Evolutionary conservation across 2,329 filamentous ascomycete species (phyloP).

Genomic region (Colletotrichum sojae): DNA sequence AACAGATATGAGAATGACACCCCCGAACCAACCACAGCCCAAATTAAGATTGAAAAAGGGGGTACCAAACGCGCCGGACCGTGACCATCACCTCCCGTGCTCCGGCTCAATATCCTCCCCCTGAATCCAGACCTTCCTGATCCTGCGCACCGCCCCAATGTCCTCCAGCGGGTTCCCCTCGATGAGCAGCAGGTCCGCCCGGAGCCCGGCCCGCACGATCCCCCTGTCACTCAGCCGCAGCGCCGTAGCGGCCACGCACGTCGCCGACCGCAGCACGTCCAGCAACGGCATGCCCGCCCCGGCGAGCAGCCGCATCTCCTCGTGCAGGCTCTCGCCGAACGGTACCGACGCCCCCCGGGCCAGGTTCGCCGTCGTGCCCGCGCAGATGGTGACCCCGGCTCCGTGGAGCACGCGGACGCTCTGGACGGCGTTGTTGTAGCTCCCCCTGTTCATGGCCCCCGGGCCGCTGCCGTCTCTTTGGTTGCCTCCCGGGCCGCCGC

Average conservation of each 20-base stretch:
- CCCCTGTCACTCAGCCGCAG: constrained; percentile 48
- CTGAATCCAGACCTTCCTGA: constrained; percentile 47
- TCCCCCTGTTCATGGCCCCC: constrained; percentile 8
- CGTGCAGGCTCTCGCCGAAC: constrained; percentile 44
- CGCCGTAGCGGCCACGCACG: constrained; percentile 37
- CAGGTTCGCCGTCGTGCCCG: constrained; percentile 50
- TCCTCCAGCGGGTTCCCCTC: constrained; percentile 48
- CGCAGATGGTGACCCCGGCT: constrained; percentile 49
- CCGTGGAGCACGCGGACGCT: constrained; percentile 46
- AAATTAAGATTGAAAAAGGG: too few relatives aligned
- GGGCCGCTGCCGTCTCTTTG: not conserved
- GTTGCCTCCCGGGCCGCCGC: not conserved
- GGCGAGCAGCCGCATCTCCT: constrained; percentile 44
- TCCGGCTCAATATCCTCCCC: constrained; percentile 42
- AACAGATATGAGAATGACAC: too few relatives aligned
- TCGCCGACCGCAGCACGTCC: constrained; percentile 44
- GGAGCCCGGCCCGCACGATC: constrained; percentile 42
- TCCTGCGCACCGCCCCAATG: constrained; percentile 45
- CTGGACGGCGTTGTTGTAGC: constrained; percentile 45
- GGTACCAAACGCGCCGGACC: too few relatives aligned
- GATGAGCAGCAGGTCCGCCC: constrained; percentile 51
- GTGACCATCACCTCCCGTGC: not conserved
- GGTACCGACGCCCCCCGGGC: constrained; percentile 27
- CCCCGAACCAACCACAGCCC: too few relatives aligned
- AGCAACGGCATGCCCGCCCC: constrained; percentile 41